phyloP scores from a whole-genome alignment of 495 filamentous ascomycete genomes.

The Paragyromitra xinjiangensis region DNA sequence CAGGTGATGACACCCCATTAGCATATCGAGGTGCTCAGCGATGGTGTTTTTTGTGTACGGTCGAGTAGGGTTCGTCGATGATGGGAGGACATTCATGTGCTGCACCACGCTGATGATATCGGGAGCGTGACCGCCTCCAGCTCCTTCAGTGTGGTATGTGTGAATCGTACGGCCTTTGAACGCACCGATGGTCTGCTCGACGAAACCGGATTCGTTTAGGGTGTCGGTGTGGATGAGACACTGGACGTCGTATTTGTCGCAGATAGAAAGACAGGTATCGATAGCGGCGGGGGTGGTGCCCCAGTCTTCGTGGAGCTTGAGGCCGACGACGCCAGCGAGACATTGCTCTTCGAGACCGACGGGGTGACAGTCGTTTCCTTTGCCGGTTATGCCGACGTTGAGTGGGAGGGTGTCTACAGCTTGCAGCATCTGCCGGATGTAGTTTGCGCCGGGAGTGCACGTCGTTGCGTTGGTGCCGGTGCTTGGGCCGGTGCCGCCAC shows the following conservation, averaged over 20 bases:
- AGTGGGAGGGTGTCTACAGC: conserved; percentile 86
- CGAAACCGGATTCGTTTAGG: conserved; percentile 95
- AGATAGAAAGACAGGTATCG: conserved; percentile 85
- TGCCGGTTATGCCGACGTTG: conserved; percentile 93
- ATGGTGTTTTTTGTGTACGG: conserved; percentile 93
- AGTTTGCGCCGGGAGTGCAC: conserved; percentile 85
- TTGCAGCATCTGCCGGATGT: conserved; percentile 92
- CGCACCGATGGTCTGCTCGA: conserved; percentile 87
- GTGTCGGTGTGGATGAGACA: conserved; percentile 98
- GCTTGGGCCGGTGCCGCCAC: conserved; percentile 93
- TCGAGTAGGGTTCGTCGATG: conserved; percentile 90
- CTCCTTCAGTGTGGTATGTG: conserved; percentile 98
- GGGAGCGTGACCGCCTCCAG: conserved; percentile 93
- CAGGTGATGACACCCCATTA: conserved; percentile 98
- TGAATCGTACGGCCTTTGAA: conserved; percentile 93
- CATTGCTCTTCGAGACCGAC: conserved; percentile 81
- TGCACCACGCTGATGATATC: conserved; percentile 97
- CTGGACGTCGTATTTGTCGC: conserved; percentile 91
- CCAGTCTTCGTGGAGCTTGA: conserved; percentile 99
- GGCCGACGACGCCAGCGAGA: conserved; percentile 82
- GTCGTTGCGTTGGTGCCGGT: conserved; percentile 96
- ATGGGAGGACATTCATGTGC: conserved; percentile 89
- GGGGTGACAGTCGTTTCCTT: conserved; percentile 86
- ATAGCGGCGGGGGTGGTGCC: conserved; percentile 92
- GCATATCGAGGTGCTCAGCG: conserved; percentile 97